Base-by-base conservation (phyloP, 306 rosid species). In the Crotalaria pallida region DNA sequence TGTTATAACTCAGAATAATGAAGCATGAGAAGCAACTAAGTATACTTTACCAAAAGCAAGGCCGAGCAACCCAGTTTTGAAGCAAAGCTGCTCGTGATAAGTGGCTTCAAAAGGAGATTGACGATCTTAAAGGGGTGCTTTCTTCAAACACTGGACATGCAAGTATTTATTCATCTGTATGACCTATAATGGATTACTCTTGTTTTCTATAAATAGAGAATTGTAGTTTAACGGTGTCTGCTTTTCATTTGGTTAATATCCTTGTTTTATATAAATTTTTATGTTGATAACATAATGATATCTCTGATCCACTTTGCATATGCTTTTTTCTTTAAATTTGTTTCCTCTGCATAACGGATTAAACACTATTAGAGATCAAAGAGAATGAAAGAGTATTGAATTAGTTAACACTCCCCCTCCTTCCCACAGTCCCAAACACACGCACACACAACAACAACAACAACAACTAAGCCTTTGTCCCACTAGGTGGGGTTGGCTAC, bases 1-100 rank as follows among this genome's bases (percentile, higher is more conserved):
- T 76, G 22, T 38, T 77, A 53, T 18, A 6, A 34, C 15, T 29
- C 66, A 90, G 98, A 68, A 88, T 94, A 84, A 94, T 94, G 98
- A 97, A 94, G 82, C 92, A 82, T 15, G 98, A 94, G 82, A 94
- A 94, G 86, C 79, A 87, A 79, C 98, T 94, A 68, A 94, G 98
- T 82, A 94, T 94, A 77, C 97, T 94, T 65, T 94, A 94, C 81
- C 98, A 94, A 77, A 94, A 94, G 80, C 98, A 90, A 85, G 98
- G 98, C 19, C 95, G 97, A 51, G 98, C 98, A 6, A 90, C 98
- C 57, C 97, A 94, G 74, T 94, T 94, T 87, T 58, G 92, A 4
- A 88, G 89, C 87, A 94, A 94, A 88, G 97, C 94, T 79, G 90
- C 94, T 71, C 98, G 98, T 72, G 98, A 94, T 77, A 94, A 79